These are phyloP conservation scores for Aspergillus pseudoterreus DNA, from an alignment of 2,329 filamentous ascomycete species.

Conservation along the genomic window DNA sequence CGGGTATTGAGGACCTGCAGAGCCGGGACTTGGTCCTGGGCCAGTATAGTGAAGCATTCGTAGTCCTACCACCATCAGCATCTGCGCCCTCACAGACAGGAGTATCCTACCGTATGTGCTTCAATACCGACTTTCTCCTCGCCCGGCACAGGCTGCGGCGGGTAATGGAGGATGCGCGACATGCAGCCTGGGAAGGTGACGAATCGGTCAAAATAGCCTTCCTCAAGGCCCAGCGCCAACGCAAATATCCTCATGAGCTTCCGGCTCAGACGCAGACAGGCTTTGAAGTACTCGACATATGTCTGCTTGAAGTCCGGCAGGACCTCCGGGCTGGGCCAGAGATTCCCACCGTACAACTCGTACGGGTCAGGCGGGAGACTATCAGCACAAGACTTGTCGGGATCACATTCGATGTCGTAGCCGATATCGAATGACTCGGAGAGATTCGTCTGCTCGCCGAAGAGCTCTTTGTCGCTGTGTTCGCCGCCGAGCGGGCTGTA, in stretches of 20 bases:
- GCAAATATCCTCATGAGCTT: conserved; percentile 37
- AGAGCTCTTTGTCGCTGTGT: conserved; percentile 11
- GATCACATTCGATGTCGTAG: conserved; percentile 21
- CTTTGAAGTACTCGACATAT: conserved; percentile 18
- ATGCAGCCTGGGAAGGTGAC: conserved; percentile 32
- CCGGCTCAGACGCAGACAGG: conserved; percentile 13
- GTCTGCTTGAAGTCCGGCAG: conserved; percentile 15
- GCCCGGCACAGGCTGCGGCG: conserved; percentile 30
- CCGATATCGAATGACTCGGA: conserved; percentile 26
- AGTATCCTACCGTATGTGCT: conserved; percentile 33
- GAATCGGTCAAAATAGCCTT: conserved; percentile 36
- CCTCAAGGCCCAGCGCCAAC: conserved; percentile 35
- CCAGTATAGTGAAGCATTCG: conserved; percentile 39
- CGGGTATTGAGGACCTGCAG: conserved; percentile 33
- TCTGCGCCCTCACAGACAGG: neutral
- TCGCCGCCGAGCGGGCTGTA: conserved; percentile 23
- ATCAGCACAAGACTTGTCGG: conserved; percentile 7
- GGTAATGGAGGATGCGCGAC: conserved; percentile 42
- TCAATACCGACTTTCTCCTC: conserved; percentile 37
- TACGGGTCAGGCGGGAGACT: conserved; percentile 15
- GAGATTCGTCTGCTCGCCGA: conserved; percentile 10
- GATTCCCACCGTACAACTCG: conserved; percentile 21
- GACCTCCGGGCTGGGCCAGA: conserved; percentile 17
- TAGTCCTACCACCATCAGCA: conserved; percentile 24
- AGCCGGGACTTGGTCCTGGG: conserved; percentile 38